Evolutionary conservation across 352 stramenopile genomes (phyloP).

Genomic region (Phytophthora pseudosyringae): DNA sequence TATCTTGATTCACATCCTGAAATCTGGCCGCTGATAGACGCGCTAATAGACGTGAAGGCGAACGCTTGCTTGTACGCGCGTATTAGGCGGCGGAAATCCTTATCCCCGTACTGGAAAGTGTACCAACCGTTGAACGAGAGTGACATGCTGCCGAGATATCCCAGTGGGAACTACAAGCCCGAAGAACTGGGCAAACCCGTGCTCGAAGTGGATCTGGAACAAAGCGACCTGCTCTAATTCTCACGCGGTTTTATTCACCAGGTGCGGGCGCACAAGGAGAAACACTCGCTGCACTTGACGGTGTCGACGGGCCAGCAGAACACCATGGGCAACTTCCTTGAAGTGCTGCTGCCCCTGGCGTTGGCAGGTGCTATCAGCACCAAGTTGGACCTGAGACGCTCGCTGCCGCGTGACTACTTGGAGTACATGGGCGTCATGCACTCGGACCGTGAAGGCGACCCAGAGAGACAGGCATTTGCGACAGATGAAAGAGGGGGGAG

Average conservation of each 20-base stretch:
- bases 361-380: conserved; percentile 63
- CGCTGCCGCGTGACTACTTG: conserved; percentile 87
- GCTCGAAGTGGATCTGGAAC: conserved; percentile 81
- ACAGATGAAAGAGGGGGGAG: not conserved
- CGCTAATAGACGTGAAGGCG: no score
- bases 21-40: no score
- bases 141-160: conserved; percentile 64
- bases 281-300: conserved; percentile 88
- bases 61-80: no score
- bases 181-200: conserved; percentile 81
- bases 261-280: conserved; percentile 61
- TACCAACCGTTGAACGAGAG: conserved; percentile 71
- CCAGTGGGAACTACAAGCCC: conserved; percentile 78
- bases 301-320: conserved; percentile 92
- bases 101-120: conserved; percentile 95
- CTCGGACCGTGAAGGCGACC: conserved; percentile 66
- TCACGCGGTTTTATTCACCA: conserved; percentile 92
- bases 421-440: conserved; percentile 91
- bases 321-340: conserved; percentile 78
- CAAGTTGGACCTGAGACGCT: conserved; percentile 68
- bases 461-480: conserved; percentile 50
- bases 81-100: no score
- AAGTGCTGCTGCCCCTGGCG: conserved; percentile 68
- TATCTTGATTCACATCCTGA: no score
- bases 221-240: conserved; percentile 93